A percentile compares a stretch with the other conserved stretches of the same genome.
phyloP scores from a whole-genome alignment of 148 eudicot species.

The Rhododendron molle region DNA sequence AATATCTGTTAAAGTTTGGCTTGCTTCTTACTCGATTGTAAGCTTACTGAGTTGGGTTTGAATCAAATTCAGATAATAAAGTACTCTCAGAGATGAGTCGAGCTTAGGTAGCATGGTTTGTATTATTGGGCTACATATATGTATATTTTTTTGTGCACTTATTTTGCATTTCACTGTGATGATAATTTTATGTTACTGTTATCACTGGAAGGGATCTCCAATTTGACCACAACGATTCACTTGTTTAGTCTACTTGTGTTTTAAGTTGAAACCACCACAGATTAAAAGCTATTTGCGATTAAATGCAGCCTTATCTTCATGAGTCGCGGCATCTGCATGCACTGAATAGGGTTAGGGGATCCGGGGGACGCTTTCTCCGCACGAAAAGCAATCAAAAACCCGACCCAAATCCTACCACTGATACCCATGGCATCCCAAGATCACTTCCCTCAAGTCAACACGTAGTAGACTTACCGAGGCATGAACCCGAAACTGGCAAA shows the following conservation, averaged over 20 bases:
- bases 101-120: not conserved
- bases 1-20: not conserved
- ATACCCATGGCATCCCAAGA: constrained; percentile 1
- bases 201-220: not conserved
- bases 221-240: not conserved
- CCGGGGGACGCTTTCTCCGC: constrained; percentile 86
- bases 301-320: constrained; percentile 89
- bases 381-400: constrained; percentile 45
- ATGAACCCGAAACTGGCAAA: constrained; percentile 23
- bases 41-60: not conserved
- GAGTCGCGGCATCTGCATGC: constrained; percentile 93
- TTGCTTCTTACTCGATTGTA: not conserved
- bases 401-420: constrained; percentile 10
- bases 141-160: not conserved
- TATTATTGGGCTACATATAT: not conserved
- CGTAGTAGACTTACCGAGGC: constrained; percentile 1
- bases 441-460: constrained; percentile 16
- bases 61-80: not conserved
- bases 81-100: not conserved
- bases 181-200: not conserved
- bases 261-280: not conserved
- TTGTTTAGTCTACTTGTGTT: not conserved
- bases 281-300: not conserved
- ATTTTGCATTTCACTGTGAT: not conserved
- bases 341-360: constrained; percentile 76